These are phyloP conservation scores for Venustampulla echinocandica DNA, from an alignment of 495 filamentous ascomycete genomes.

Conservation along the genomic window DNA sequence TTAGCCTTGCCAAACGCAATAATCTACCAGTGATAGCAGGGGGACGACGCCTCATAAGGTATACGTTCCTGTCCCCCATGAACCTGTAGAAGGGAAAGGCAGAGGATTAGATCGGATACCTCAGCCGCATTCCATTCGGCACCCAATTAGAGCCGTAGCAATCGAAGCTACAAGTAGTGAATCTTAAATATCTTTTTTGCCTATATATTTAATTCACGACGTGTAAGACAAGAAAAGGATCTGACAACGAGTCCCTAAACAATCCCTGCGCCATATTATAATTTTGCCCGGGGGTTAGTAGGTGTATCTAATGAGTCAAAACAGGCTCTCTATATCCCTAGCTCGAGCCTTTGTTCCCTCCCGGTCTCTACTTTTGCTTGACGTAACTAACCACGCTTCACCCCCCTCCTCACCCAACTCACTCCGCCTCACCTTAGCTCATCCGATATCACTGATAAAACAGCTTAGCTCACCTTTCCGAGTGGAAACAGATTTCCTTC, in stretches of 20 bases:
- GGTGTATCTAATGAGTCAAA: neutral
- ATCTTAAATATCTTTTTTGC: neutral
- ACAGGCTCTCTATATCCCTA: neutral
- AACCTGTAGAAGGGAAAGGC: too few species aligned
- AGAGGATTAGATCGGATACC: too few species aligned
- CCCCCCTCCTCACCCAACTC: neutral
- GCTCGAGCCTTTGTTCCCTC: neutral
- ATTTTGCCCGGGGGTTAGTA: neutral
- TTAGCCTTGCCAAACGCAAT: too few species aligned
- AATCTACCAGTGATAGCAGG: too few species aligned
- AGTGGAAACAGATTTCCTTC: conserved; percentile 7
- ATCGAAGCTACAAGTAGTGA: neutral
- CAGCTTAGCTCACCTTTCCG: conserved; percentile 2
- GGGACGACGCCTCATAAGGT: too few species aligned
- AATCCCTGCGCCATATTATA: neutral
- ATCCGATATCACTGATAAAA: too few species aligned
- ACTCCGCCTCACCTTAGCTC: neutral
- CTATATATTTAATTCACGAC: neutral
- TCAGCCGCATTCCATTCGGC: too few species aligned
- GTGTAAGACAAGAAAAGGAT: neutral
- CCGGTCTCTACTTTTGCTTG: neutral
- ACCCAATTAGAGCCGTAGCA: too few species aligned
- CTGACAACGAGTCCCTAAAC: neutral
- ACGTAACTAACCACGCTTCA: neutral
- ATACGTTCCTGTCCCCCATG: too few species aligned